phyloP scores from a whole-genome alignment of 2,329 filamentous ascomycete species.

The Tricladium varicosporioides region DNA sequence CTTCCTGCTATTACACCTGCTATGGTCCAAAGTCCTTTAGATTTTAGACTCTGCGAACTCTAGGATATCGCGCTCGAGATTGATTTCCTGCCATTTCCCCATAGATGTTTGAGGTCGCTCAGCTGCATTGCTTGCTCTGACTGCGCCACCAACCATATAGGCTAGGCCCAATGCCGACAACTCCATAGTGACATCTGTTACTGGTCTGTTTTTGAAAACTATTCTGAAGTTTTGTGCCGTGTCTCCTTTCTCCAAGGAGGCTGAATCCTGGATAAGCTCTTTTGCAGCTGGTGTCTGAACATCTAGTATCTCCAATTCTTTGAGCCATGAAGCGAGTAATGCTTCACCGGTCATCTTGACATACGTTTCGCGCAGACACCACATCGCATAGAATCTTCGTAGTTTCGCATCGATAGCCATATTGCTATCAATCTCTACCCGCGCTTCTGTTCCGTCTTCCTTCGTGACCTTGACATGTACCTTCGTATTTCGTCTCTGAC shows the following conservation, averaged over 20 bases:
- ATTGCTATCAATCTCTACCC: constrained; percentile 30
- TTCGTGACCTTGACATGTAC: constrained; percentile 15
- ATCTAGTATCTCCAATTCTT: constrained; percentile 64
- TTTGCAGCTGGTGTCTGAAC: constrained; percentile 40
- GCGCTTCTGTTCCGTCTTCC: constrained; percentile 7
- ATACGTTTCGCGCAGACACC: constrained; percentile 78
- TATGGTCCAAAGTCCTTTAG: not conserved
- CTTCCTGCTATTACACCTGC: no score
- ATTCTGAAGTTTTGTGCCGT: constrained; percentile 22
- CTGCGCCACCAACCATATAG: constrained; percentile 32
- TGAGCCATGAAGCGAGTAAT: constrained; percentile 70
- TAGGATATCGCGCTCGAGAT: constrained; percentile 28
- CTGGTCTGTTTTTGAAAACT: constrained; percentile 23
- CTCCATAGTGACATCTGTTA: constrained; percentile 31
- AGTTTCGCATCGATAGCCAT: constrained; percentile 58
- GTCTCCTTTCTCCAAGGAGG: constrained; percentile 25
- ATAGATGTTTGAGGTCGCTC: constrained; percentile 3
- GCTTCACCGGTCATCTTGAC: constrained; percentile 82
- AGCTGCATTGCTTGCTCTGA: constrained; percentile 13
- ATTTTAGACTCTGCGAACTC: constrained; percentile 19
- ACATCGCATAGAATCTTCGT: constrained; percentile 72
- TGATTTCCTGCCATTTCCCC: constrained; percentile 15
- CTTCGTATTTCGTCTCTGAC: constrained; percentile 25
- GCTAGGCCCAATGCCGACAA: constrained; percentile 27
- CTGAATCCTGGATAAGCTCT: constrained; percentile 5